Evolutionary conservation across 495 filamentous ascomycete species (phyloP), one percentile per base, ranked within the genome.

Genomic region (Stereocaulon alpinum): DNA sequence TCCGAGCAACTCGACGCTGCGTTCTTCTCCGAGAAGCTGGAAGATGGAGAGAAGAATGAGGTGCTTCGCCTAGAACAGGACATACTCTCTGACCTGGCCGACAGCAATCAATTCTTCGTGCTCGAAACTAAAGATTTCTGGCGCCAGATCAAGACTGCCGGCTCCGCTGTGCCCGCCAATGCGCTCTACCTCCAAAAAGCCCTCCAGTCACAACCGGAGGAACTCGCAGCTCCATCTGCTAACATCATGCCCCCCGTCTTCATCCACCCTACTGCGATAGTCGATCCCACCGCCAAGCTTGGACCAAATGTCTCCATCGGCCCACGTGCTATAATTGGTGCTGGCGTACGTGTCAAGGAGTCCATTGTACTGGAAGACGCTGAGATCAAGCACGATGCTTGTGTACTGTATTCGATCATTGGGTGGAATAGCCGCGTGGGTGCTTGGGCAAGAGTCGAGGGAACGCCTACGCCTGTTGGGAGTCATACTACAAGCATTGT

Each of bases 101-200:
- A 99, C 75, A 95, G 84, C 81, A 91, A 94, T 71, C 90, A 93
- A 69, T 99, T 99, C 80, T 99, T 88, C 72, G 94, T 97, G 20
- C 86, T 95, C 72, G 93, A 99, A 74, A 97, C 93, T 47, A 95
- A 95, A 75, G 93, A 96, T 69, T 99, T 99, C 76, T 99, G 93
- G 93, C 91, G 93, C 58, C 93, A 99, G 79, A 97, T 99, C 80
- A 99, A 99, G 82, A 95, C 94, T 6, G 93, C 93, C 51, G 94
- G 94, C 43, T 97, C 93, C 22, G 93, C 93, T 52, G 90, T 99
- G 58, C 94, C 93, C 11, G 93, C 93, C 60, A 97, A 99, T 69
- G 94, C 93, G 1, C 83, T 99, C 3, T 99, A 99, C 75, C 83
- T 99, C 43, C 89, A 91, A 70, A 92, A 97, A 76, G 94, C 93